These are phyloP conservation scores for Jacaranda copaia DNA, from an alignment of 257 asterid genomes.

Conservation along the genomic window DNA sequence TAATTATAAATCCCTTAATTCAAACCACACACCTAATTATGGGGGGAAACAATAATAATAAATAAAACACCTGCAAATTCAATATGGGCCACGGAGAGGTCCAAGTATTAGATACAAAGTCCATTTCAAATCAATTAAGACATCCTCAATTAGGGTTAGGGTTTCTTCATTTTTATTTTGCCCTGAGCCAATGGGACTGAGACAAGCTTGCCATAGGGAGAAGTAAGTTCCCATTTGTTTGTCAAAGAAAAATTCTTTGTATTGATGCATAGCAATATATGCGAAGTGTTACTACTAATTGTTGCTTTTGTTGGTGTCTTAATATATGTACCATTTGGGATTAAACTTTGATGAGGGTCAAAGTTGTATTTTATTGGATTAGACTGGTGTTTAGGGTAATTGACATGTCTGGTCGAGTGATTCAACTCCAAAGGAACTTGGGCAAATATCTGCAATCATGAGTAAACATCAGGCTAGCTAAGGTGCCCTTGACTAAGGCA, in stretches of 20 bases:
- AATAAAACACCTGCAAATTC: not conserved
- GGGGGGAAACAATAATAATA: not conserved
- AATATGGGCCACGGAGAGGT: constrained; percentile 2
- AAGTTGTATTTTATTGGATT: no score
- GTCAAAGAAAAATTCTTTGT: not conserved
- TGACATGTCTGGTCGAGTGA: no score
- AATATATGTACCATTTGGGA: not conserved
- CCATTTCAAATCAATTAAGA: not conserved
- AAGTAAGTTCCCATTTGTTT: constrained; percentile 28
- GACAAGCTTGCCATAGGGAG: constrained; percentile 39
- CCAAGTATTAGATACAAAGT: not conserved
- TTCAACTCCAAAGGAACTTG: no score
- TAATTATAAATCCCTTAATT: no score
- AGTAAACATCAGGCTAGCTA: no score
- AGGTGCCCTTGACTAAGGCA: no score
- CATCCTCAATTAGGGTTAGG: constrained; percentile 20
- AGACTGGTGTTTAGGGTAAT: no score
- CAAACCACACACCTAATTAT: no score
- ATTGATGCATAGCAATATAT: not conserved
- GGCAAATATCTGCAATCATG: no score
- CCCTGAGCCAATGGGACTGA: constrained; percentile 12
- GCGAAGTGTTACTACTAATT: not conserved
- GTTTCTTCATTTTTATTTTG: not conserved
- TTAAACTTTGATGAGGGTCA: no score
- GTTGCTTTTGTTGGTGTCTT: not conserved